phyloP scores from a whole-genome alignment of 2,329 filamentous ascomycete species.

The Penicillium paneum region DNA sequence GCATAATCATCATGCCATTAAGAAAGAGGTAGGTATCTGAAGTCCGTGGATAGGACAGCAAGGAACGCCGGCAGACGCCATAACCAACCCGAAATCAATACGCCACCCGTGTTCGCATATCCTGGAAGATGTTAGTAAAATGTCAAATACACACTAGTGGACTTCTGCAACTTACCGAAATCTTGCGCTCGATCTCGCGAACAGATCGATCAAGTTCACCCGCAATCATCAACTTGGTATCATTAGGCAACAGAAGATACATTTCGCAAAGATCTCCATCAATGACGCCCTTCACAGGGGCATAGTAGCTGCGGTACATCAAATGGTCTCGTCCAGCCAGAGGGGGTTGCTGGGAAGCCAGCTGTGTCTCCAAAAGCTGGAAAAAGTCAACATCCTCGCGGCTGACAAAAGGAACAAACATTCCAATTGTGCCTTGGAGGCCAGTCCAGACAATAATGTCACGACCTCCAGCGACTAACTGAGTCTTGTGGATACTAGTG shows the following conservation, averaged over 20 bases:
- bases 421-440: constrained; percentile 88
- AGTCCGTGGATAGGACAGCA: constrained; percentile 20
- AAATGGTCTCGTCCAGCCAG: constrained; percentile 90
- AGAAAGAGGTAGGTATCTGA: constrained; percentile 24
- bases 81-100: constrained; percentile 41
- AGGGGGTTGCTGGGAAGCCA: constrained; percentile 81
- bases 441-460: constrained; percentile 92
- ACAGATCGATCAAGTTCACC: constrained; percentile 87
- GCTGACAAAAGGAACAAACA: constrained; percentile 84
- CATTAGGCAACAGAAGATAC: constrained; percentile 75
- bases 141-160: neutral
- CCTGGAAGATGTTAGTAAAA: constrained; percentile 35
- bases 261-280: constrained; percentile 96
- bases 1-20: constrained; percentile 19
- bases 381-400: constrained; percentile 98
- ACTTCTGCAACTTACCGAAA: constrained; percentile 56
- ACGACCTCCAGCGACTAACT: constrained; percentile 84
- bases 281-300: constrained; percentile 92
- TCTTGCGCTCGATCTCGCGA: constrained; percentile 92
- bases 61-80: constrained; percentile 28
- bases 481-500: constrained; percentile 83
- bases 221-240: constrained; percentile 94
- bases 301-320: constrained; percentile 93
- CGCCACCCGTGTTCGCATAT: constrained; percentile 57
- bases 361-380: constrained; percentile 84